These are phyloP conservation scores for Monosporozyma yasuniensis DNA, from an alignment of 805 yeast species.

Conservation along the genomic window DNA sequence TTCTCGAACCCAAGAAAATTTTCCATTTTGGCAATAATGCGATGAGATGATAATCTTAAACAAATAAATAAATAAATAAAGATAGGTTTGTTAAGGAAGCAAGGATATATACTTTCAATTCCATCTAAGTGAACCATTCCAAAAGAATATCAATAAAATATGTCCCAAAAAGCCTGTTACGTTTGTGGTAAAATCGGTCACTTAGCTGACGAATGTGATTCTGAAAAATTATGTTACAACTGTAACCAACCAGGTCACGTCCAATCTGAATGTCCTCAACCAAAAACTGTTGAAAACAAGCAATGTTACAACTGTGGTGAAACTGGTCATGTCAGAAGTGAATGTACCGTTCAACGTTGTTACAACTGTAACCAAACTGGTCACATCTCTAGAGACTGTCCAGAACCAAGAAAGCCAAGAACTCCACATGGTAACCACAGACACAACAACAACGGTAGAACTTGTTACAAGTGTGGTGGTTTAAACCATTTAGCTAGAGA, in stretches of 20 bases:
- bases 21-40: neutral
- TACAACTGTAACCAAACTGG: conserved; percentile 73
- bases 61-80: neutral
- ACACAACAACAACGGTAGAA: conserved; percentile 21
- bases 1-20: neutral
- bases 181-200: conserved; percentile 91
- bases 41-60: neutral
- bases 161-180: conserved; percentile 71
- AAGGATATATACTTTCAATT: neutral
- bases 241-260: conserved; percentile 87
- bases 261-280: conserved; percentile 80
- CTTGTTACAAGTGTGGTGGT: conserved; percentile 87
- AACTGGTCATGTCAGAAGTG: conserved; percentile 80
- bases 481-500: conserved; percentile 91
- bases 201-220: conserved; percentile 82
- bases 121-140: neutral
- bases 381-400: conserved; percentile 74
- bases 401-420: conserved; percentile 35
- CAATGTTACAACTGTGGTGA: conserved; percentile 92
- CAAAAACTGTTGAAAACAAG: conserved; percentile 75
- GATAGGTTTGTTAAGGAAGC: neutral
- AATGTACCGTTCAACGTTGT: conserved; percentile 71
- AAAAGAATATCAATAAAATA: conserved; percentile 2
- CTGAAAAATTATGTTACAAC: conserved; percentile 85
- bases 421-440: conserved; percentile 5